Conservation (phyloP, 78 protist species). For the Creolimax fragrantissima region DNA sequence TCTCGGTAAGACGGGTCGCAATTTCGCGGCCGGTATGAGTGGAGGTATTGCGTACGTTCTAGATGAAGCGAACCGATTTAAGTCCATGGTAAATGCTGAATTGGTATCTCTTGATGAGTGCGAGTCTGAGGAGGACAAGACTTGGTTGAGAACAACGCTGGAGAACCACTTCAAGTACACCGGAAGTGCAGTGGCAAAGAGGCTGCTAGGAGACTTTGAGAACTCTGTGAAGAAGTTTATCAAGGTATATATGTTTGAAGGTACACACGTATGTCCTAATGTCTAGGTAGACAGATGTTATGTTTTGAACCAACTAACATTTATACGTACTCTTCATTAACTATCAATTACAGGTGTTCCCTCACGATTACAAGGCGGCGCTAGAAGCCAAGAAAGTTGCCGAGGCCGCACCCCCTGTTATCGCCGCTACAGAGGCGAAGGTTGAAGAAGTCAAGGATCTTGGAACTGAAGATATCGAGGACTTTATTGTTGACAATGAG, state of each 20-base stretch:
- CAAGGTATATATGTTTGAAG: no score
- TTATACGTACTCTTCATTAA: no score
- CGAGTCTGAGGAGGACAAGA: slow-evolving; percentile 14
- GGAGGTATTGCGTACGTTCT: slow-evolving; percentile 71
- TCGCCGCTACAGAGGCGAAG: neutral
- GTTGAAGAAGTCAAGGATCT: neutral
- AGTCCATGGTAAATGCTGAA: slow-evolving; percentile 12
- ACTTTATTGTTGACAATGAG: neutral
- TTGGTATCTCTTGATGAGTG: slow-evolving; percentile 19
- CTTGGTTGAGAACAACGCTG: neutral
- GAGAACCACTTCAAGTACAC: slow-evolving; percentile 24
- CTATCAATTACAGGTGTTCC: no score
- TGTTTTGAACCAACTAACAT: no score
- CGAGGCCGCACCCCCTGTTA: neutral
- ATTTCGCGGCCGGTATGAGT: slow-evolving; percentile 82
- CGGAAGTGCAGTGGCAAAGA: slow-evolving; percentile 36
- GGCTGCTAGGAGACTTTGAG: slow-evolving; percentile 36
- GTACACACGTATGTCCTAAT: no score
- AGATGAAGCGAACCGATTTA: slow-evolving; percentile 35
- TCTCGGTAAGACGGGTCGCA: slow-evolving; percentile 63
- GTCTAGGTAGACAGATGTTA: no score
- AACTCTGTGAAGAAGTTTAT: neutral
- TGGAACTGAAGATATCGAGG: neutral
- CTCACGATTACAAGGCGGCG: slow-evolving; percentile 46
- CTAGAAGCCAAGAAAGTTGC: neutral